These are phyloP conservation scores for Coemansia javaensis DNA, from an alignment of 192 early-diverging fungal species.

Conservation along the genomic window DNA sequence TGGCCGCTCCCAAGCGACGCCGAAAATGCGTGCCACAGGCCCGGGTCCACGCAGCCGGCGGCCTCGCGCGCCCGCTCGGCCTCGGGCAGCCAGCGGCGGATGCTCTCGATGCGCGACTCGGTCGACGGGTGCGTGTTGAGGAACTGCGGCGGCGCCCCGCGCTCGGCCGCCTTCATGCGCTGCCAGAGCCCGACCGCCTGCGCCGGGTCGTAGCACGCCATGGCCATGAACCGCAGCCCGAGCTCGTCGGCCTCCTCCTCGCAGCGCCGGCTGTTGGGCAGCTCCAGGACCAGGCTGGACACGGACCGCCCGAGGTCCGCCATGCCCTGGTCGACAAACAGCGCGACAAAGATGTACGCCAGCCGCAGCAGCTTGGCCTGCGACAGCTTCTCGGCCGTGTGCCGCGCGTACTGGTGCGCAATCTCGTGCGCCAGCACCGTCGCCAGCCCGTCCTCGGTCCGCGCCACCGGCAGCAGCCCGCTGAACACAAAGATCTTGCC, in stretches of 20 bases:
- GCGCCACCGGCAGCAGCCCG: constrained; percentile 76
- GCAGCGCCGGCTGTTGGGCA: constrained; percentile 81
- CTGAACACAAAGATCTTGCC: constrained; percentile 98
- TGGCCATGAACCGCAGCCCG: constrained; percentile 81
- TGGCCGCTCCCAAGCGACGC: neutral
- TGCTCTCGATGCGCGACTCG: constrained; percentile 58
- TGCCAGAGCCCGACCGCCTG: constrained; percentile 79
- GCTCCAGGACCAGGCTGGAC: constrained; percentile 66
- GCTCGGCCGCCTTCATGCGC: constrained; percentile 64
- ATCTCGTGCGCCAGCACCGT: constrained; percentile 94
- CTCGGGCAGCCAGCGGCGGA: constrained; percentile 46
- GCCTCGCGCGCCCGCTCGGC: constrained; percentile 36
- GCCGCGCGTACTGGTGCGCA: constrained; percentile 86
- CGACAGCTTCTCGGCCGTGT: constrained; percentile 86
- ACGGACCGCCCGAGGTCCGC: constrained; percentile 57
- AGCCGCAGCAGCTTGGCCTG: constrained; percentile 60
- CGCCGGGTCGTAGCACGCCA: constrained; percentile 86
- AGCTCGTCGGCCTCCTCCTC: constrained; percentile 94
- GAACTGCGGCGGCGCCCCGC: constrained; percentile 54
- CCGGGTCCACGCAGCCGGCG: constrained; percentile 29
- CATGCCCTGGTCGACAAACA: constrained; percentile 65
- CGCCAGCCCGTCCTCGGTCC: constrained; percentile 83
- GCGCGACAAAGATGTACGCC: constrained; percentile 55
- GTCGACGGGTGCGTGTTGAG: constrained; percentile 83
- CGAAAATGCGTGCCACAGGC: constrained; percentile 18